These are phyloP conservation scores for Entomophthora muscae DNA, from an alignment of 371 early-diverging fungal species.

Conservation along the genomic window DNA sequence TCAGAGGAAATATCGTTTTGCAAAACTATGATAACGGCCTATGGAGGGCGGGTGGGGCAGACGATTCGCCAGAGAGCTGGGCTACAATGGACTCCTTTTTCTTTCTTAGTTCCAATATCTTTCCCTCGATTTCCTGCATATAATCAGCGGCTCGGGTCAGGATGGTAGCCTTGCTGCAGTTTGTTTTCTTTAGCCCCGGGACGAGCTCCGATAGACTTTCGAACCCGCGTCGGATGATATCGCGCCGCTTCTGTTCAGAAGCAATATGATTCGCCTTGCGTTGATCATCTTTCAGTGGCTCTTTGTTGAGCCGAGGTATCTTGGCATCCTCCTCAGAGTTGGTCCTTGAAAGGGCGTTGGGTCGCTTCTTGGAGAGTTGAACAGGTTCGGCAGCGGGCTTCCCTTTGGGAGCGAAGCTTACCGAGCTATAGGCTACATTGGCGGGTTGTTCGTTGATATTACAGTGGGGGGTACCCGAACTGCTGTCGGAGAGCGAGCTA, in stretches of 20 bases:
- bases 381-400: not conserved
- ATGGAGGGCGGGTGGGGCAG: not conserved
- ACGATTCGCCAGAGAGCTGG: not conserved
- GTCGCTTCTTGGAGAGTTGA: not conserved
- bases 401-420: not conserved
- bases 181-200: slow-evolving; percentile 42
- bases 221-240: slow-evolving; percentile 67
- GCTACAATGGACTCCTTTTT: not conserved
- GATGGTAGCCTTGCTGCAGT: slow-evolving; percentile 30
- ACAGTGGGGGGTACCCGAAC: not conserved
- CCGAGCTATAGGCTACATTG: not conserved
- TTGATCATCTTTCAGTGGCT: slow-evolving; percentile 73
- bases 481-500: not conserved
- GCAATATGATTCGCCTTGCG: slow-evolving; percentile 91
- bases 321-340: too few relatives aligned
- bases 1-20: too few relatives aligned
- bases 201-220: slow-evolving; percentile 65
- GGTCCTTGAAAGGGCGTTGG: not conserved
- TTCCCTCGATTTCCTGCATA: slow-evolving; percentile 12
- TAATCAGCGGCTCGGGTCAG: slow-evolving; percentile 32
- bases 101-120: not conserved
- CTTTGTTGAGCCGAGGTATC: slow-evolving; percentile 14
- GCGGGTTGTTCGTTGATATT: not conserved
- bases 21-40: too few relatives aligned
- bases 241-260: slow-evolving; percentile 76